Percentiles rank a stretch among this genome's conserved stretches.
These are phyloP conservation scores for Fusarium sp. DNA, from an alignment of 2,329 filamentous ascomycete species.

Conservation along the genomic window DNA sequence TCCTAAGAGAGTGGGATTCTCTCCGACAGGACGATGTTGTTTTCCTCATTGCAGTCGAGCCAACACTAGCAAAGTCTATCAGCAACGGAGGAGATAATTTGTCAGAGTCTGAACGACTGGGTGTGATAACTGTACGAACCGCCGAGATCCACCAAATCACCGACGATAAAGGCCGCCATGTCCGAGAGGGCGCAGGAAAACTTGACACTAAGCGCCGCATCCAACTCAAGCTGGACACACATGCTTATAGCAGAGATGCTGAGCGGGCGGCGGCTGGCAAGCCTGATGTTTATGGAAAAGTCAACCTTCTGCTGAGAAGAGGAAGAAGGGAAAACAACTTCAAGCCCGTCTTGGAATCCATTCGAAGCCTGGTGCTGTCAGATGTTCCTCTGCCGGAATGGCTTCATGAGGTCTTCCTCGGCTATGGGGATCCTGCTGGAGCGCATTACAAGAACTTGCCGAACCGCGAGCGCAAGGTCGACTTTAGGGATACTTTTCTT, in stretches of 20 bases:
- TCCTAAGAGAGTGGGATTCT: conserved; percentile 89
- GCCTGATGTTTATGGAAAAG: conserved; percentile 79
- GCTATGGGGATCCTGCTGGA: conserved; percentile 90
- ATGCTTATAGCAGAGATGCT: conserved; percentile 80
- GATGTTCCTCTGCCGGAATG: conserved; percentile 88
- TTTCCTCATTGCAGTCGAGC: conserved; percentile 82
- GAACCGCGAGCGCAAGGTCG: conserved; percentile 79
- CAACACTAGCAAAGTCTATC: conserved; percentile 60
- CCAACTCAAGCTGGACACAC: conserved; percentile 82
- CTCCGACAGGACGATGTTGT: conserved; percentile 88
- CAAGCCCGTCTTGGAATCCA: conserved; percentile 90
- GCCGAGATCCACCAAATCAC: conserved; percentile 87
- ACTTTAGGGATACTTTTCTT: conserved; percentile 94
- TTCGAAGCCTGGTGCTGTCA: conserved; percentile 84
- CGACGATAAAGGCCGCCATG: conserved; percentile 81
- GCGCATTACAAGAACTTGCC: conserved; percentile 86
- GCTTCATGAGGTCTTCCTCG: conserved; percentile 97
- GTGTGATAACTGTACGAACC: conserved; percentile 76
- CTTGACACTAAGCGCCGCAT: conserved; percentile 77
- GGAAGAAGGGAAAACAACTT: conserved; percentile 96
- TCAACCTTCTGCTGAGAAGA: conserved; percentile 87
- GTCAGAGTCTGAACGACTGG: conserved; percentile 66
- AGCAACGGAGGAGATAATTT: conserved; percentile 61
- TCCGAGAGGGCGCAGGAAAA: conserved; percentile 68
- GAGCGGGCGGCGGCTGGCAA: conserved; percentile 72